These are phyloP conservation scores for Coniosporium tulheliwenetii DNA, from an alignment of 2,329 filamentous ascomycete species.

Conservation along the genomic window DNA sequence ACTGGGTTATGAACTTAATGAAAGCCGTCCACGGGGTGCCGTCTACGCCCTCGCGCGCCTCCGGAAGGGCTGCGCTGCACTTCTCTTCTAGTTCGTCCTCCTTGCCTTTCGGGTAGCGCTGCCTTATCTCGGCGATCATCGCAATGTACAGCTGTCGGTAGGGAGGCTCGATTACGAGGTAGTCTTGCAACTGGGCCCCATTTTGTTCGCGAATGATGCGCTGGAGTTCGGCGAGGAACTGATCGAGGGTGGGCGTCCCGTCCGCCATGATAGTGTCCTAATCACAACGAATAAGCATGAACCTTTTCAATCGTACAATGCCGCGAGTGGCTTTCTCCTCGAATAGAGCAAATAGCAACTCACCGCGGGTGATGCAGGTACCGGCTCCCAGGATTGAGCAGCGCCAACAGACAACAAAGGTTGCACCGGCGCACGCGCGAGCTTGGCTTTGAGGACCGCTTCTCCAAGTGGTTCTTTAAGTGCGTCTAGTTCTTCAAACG, in stretches of 20 bases:
- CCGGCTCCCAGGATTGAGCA: too few species aligned
- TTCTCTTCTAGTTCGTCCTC: conserved; percentile 43
- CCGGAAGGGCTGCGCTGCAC: conserved; percentile 48
- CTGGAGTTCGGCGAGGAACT: conserved; percentile 53
- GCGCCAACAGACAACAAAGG: too few species aligned
- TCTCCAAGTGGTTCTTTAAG: background rate
- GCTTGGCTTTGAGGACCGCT: background rate
- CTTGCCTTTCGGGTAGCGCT: conserved; percentile 33
- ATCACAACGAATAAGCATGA: background rate
- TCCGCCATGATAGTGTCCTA: background rate
- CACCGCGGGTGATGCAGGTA: too few species aligned
- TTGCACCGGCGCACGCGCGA: too few species aligned
- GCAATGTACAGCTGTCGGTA: conserved; percentile 50
- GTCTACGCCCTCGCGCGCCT: conserved; percentile 47
- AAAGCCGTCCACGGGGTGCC: conserved; percentile 64
- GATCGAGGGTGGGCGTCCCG: conserved; percentile 36
- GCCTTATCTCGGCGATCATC: conserved; percentile 52
- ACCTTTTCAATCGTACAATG: background rate
- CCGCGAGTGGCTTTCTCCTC: background rate
- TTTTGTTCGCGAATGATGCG: conserved; percentile 46
- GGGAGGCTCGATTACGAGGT: conserved; percentile 60
- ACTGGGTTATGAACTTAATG: conserved; percentile 64
- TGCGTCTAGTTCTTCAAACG: background rate
- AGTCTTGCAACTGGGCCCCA: conserved; percentile 49
- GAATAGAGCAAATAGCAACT: too few species aligned